Evolutionary conservation across 768 basidiomycete genomes (phyloP).

Genomic region (Termitomyces sp.): DNA sequence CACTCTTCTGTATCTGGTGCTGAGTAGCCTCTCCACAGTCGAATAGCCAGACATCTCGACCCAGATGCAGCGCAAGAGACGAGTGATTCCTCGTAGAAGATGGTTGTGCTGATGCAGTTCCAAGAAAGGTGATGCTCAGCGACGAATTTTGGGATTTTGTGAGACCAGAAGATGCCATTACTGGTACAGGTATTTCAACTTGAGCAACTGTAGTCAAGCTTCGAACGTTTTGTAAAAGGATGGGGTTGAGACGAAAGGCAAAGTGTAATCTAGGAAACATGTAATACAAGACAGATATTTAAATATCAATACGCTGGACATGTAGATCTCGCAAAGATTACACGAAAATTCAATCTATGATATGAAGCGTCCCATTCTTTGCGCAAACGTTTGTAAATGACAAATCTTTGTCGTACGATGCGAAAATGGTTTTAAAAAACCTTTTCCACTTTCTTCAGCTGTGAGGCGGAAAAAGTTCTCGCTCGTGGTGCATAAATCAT

Average conservation of each 20-base stretch:
- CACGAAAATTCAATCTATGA: neutral
- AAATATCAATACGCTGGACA: too few species aligned
- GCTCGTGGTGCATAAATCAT: conserved; percentile 8
- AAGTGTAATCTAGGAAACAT: neutral
- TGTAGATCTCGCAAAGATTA: neutral
- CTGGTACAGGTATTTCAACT: neutral
- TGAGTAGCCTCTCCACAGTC: conserved; percentile 87
- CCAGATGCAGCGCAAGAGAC: conserved; percentile 62
- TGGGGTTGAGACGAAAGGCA: neutral
- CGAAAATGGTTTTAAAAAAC: conserved; percentile 9
- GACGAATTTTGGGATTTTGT: conserved; percentile 21
- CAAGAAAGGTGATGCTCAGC: conserved; percentile 69
- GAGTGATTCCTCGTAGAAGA: conserved; percentile 80
- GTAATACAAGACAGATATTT: neutral
- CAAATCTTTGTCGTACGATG: conserved; percentile 13
- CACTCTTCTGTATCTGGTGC: conserved; percentile 68
- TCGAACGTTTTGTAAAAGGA: neutral
- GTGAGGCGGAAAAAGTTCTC: conserved; percentile 7
- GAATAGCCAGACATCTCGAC: conserved; percentile 76
- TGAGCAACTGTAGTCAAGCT: neutral
- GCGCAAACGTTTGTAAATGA: conserved; percentile 6
- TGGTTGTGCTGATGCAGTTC: conserved; percentile 80
- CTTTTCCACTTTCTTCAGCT: conserved; percentile 16
- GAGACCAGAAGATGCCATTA: neutral
- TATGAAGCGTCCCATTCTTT: conserved; percentile 7